These are phyloP conservation scores for Mucor mucedo DNA, from an alignment of 371 early-diverging fungal genomes.

Conservation along the genomic window DNA sequence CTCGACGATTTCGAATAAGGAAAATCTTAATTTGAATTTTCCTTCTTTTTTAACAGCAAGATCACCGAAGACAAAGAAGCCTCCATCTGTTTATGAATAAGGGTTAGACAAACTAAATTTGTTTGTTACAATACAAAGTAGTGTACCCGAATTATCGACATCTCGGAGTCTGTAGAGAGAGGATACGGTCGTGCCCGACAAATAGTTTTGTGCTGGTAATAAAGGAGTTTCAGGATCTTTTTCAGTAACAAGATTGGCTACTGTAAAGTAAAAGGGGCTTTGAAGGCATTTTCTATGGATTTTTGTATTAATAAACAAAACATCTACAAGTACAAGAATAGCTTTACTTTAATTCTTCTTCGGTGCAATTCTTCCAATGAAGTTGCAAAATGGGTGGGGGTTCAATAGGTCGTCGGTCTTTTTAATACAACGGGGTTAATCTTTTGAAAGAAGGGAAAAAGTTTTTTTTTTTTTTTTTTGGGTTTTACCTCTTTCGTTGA, in stretches of 20 bases:
- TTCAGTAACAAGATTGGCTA: conserved; percentile 39
- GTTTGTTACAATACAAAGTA: background rate
- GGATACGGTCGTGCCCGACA: conserved; percentile 53
- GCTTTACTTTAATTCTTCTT: conserved; percentile 47
- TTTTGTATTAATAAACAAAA: background rate
- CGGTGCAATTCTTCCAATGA: conserved; percentile 35
- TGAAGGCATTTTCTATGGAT: conserved; percentile 50
- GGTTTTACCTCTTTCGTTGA: conserved; percentile 39
- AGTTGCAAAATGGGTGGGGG: conserved; percentile 56
- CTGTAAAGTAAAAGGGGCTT: conserved; percentile 54
- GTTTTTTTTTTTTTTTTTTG: background rate
- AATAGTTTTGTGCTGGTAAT: conserved; percentile 34
- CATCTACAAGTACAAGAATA: background rate
- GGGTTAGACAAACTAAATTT: background rate
- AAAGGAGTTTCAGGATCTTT: conserved; percentile 20
- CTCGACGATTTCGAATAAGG: conserved; percentile 86
- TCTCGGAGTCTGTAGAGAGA: conserved; percentile 52
- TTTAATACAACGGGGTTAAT: background rate
- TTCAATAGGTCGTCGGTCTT: conserved; percentile 51
- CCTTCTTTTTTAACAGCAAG: conserved; percentile 91
- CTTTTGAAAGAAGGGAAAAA: background rate
- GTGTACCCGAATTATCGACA: conserved; percentile 38
- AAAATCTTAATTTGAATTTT: conserved; percentile 82
- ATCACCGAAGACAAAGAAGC: conserved; percentile 96
- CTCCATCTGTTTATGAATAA: conserved; percentile 68